Evolutionary conservation across 2,329 filamentous ascomycete genomes (phyloP), one percentile per base, ranked within the genome.

Genomic region (Neofusicoccum sp.): DNA sequence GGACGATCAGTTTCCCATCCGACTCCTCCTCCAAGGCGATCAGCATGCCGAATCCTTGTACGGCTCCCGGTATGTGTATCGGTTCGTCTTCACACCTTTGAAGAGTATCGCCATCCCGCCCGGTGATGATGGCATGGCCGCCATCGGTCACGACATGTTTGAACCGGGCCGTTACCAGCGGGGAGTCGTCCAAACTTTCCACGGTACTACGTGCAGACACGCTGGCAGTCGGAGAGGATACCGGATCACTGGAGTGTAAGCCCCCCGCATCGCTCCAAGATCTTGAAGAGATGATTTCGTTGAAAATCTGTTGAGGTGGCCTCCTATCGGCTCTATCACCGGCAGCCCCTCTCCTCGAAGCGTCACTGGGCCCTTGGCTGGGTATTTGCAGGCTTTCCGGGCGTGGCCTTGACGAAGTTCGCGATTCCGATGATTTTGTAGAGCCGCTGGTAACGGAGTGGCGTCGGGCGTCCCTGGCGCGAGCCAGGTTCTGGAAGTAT

Each of bases 61-160:
- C 79, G 1, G 91, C 90, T 37, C 92, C 92, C 0, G 93, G 93
- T 1, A 92, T 89, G 67, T 94, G 92, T 31, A 97, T 96, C 0
- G 93, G 92, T 70, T 97, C 93, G 70, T 97, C 93, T 74, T 97
- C 93, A 71, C 93, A 97, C 59, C 87, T 85, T 72, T 96, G 90
- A 48, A 95, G 78, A 0, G 83, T 85, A 1, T 87, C 84, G 1
- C 87, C 89, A 60, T 92, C 87, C 62, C 89, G 84, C 5, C 92
- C 92, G 0, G 91, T 95, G 61, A 96, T 91, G 34, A 96, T 85
- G 31, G 89, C 87, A 77, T 97, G 92, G 0, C 92, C 92, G 14
- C 87, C 89, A 2, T 90, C 87, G 0, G 90, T 93, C 31, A 89
- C 79, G 3, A 90, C 81, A 71, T 97, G 91, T 68, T 88, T 90